Evolutionary conservation across 1,139 yeast species (phyloP).

Genomic region (Magnusiomyces fungicola): DNA sequence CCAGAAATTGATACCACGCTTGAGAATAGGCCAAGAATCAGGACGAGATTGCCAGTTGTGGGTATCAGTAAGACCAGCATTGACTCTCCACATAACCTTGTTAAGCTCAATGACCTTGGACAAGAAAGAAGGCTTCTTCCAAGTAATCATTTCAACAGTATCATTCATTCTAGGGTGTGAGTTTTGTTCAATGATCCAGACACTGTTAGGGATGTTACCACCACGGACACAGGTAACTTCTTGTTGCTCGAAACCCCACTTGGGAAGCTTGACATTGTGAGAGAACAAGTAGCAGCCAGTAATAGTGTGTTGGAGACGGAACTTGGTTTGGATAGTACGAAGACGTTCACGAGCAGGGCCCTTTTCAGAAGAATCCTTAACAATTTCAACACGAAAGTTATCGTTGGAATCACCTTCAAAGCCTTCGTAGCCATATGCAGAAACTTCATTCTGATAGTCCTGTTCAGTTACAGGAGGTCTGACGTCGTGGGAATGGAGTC

Average conservation of each 20-base stretch:
- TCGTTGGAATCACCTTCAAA: slow-evolving; percentile 95
- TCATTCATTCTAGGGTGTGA: slow-evolving; percentile 33
- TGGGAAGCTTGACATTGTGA: slow-evolving; percentile 77
- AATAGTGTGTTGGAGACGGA: slow-evolving; percentile 84
- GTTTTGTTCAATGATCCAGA: slow-evolving; percentile 88
- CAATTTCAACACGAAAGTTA: slow-evolving; percentile 86
- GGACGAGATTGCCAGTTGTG: slow-evolving; percentile 90
- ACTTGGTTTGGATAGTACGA: slow-evolving; percentile 73
- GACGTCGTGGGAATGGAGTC: slow-evolving; percentile 94
- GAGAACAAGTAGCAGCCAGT: slow-evolving; percentile 87
- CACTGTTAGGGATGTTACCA: slow-evolving; percentile 64
- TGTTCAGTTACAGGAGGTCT: slow-evolving; percentile 87
- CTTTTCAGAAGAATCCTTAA: slow-evolving; percentile 47
- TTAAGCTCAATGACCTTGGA: slow-evolving; percentile 73
- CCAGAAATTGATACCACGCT: slow-evolving; percentile 96
- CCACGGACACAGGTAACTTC: slow-evolving; percentile 89
- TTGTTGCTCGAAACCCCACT: slow-evolving; percentile 95
- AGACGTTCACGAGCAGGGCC: slow-evolving; percentile 57
- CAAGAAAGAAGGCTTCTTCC: slow-evolving; percentile 56
- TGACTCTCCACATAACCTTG: slow-evolving; percentile 84
- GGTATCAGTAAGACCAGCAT: slow-evolving; percentile 73
- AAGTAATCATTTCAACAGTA: slow-evolving; percentile 50
- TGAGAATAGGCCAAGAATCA: slow-evolving; percentile 77
- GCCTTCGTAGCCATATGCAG: slow-evolving; percentile 86
- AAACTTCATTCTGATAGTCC: slow-evolving; percentile 95